These are phyloP conservation scores for Aspergillus kassunensis DNA, from an alignment of 495 filamentous ascomycete genomes.

Conservation along the genomic window DNA sequence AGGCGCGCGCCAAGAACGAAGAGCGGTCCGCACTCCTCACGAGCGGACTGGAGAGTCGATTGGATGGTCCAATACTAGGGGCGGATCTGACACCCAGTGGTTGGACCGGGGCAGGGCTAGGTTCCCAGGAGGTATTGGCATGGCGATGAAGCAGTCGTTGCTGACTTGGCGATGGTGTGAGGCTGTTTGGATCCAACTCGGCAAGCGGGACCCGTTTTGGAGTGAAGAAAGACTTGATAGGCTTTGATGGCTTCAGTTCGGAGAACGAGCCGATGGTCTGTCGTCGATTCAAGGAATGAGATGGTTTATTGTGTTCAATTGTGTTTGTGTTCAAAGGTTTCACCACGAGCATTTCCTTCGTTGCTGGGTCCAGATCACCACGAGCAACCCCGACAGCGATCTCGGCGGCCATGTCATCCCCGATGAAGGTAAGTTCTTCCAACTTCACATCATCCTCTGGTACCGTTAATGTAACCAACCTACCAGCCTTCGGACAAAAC, in stretches of 20 bases:
- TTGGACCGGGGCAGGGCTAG: constrained; percentile 37
- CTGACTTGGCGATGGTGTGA: constrained; percentile 68
- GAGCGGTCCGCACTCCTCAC: constrained; percentile 43
- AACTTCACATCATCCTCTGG: constrained; percentile 56
- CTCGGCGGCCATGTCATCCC: constrained; percentile 60
- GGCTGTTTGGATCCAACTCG: constrained; percentile 83
- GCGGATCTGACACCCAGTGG: constrained; percentile 35
- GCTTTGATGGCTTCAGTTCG: constrained; percentile 58
- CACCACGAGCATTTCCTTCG: constrained; percentile 64
- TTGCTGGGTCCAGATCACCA: constrained; percentile 86
- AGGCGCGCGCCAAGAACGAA: constrained; percentile 38
- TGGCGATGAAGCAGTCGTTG: constrained; percentile 55
- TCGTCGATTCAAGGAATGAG: constrained; percentile 32
- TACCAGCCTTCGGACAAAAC: constrained; percentile 70
- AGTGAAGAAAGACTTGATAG: constrained; percentile 77
- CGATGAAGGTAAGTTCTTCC: constrained; percentile 74
- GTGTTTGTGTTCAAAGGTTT: constrained; percentile 28
- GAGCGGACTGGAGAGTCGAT: constrained; percentile 35
- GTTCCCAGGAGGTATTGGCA: constrained; percentile 50
- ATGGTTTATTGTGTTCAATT: constrained; percentile 25
- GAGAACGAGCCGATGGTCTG: constrained; percentile 43
- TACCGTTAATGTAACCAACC: constrained; percentile 68
- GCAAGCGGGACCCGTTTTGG: constrained; percentile 71
- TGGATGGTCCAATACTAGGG: constrained; percentile 32
- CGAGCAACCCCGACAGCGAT: constrained; percentile 72